Conservation (phyloP, 2,329 filamentous ascomycete genomes). For the Spiromastix sp. region DNA sequence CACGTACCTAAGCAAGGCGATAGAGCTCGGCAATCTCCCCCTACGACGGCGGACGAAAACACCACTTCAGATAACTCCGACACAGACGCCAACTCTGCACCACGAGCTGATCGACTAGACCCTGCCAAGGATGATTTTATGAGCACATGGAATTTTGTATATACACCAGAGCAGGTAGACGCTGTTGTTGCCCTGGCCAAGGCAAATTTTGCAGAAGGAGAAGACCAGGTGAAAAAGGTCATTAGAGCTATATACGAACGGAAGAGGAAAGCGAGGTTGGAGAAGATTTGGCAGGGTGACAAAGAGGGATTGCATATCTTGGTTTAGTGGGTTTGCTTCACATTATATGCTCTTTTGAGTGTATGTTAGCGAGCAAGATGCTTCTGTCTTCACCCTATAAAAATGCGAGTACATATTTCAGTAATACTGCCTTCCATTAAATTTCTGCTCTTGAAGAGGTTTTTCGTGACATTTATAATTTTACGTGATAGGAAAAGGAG, state of each 20-base stretch:
- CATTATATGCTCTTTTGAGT: no score
- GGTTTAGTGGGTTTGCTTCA: background rate
- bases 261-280: slow-evolving; percentile 59
- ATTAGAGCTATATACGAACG: slow-evolving; percentile 86
- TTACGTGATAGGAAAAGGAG: no score
- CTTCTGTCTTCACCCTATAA: no score
- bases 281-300: slow-evolving; percentile 20
- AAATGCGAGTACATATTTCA: background rate
- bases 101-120: slow-evolving; percentile 49
- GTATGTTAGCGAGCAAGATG: no score
- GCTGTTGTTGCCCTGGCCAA: slow-evolving; percentile 69
- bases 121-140: slow-evolving; percentile 76
- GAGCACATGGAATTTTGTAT: slow-evolving; percentile 97
- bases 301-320: background rate
- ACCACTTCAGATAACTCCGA: slow-evolving; percentile 13
- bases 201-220: slow-evolving; percentile 78
- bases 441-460: no score
- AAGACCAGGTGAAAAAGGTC: slow-evolving; percentile 64
- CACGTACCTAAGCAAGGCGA: slow-evolving; percentile 12
- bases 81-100: slow-evolving; percentile 7
- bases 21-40: background rate
- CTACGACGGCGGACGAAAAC: slow-evolving; percentile 13
- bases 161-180: slow-evolving; percentile 83
- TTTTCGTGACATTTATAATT: no score
- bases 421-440: no score